A percentile compares a stretch with the other conserved stretches of the same genome.
Evolutionary conservation across 306 rosid species (phyloP).

Genomic region (Carpinus fangiana): DNA sequence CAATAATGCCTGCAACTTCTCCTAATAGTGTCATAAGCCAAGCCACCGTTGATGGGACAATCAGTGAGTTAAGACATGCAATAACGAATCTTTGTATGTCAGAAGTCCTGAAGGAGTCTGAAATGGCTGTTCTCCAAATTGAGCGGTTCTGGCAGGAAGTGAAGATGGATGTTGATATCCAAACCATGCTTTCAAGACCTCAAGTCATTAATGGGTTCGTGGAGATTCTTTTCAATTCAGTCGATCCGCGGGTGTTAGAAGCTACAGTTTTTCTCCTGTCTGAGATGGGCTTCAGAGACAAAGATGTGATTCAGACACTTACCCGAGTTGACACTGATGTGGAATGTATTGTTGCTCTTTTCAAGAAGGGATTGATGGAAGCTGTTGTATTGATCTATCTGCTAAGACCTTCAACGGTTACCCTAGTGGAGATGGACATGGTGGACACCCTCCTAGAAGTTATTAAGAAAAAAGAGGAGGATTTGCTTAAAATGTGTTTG

Average conservation of each 20-base stretch:
- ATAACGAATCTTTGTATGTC: conserved; percentile 71
- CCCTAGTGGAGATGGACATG: conserved; percentile 55
- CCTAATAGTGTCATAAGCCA: conserved; percentile 63
- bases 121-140: conserved; percentile 73
- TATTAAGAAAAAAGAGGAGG: conserved; percentile 56
- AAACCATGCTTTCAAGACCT: conserved; percentile 66
- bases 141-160: conserved; percentile 71
- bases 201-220: conserved; percentile 72
- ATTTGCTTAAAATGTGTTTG: conserved; percentile 54
- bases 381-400: conserved; percentile 81
- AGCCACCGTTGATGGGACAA: conserved; percentile 56
- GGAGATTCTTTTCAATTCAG: conserved; percentile 80
- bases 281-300: conserved; percentile 74
- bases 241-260: conserved; percentile 56
- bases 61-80: conserved; percentile 56
- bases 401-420: conserved; percentile 41
- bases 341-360: conserved; percentile 69
- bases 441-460: conserved; percentile 55
- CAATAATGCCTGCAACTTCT: conserved; percentile 53
- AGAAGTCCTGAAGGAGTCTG: conserved; percentile 75
- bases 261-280: conserved; percentile 77
- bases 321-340: conserved; percentile 76
- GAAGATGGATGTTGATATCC: conserved; percentile 54
- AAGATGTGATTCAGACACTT: conserved; percentile 66
- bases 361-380: conserved; percentile 73